phyloP scores from a whole-genome alignment of 1,284 basidiomycete species.

The Rhodotorula sp. region DNA sequence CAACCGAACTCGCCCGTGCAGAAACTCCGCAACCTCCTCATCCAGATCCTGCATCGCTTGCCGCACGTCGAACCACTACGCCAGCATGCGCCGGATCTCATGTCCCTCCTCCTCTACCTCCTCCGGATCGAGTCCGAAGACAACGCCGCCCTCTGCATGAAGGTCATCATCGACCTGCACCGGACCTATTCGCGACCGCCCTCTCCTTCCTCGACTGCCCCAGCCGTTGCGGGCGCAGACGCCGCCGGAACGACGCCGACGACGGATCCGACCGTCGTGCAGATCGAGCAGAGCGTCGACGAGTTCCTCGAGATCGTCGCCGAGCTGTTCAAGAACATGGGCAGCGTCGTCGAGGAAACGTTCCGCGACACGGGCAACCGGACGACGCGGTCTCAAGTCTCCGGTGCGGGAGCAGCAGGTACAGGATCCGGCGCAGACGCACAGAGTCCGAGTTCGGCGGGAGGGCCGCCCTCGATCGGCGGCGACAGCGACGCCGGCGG shows the following conservation, averaged over 20 bases:
- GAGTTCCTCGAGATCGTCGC: conserved; percentile 75
- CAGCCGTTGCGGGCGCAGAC: background rate
- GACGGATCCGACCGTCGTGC: conserved; percentile 22
- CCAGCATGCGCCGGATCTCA: conserved; percentile 67
- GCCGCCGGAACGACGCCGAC: conserved; percentile 48
- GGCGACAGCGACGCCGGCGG: conserved; percentile 20
- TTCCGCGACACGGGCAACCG: conserved; percentile 55
- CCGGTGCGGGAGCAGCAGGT: conserved; percentile 6
- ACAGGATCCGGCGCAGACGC: conserved; percentile 12
- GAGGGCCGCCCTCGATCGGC: conserved; percentile 7
- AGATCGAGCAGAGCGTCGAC: conserved; percentile 69
- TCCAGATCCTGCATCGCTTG: conserved; percentile 85
- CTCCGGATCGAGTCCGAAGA: conserved; percentile 94
- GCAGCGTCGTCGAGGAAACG: conserved; percentile 69
- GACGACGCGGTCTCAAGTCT: conserved; percentile 2
- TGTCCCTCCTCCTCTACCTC: conserved; percentile 70
- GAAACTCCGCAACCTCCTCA: conserved; percentile 76
- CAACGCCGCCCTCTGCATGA: conserved; percentile 86
- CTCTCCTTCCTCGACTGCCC: conserved; percentile 22
- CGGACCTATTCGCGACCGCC: conserved; percentile 49
- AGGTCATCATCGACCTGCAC: conserved; percentile 77
- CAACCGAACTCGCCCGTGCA: conserved; percentile 42
- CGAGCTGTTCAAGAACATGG: conserved; percentile 75
- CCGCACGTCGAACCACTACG: conserved; percentile 77
- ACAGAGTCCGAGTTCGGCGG: conserved; percentile 2